phyloP scores from a whole-genome alignment of 768 basidiomycete genomes.

The Pisolithus microcarpus region DNA sequence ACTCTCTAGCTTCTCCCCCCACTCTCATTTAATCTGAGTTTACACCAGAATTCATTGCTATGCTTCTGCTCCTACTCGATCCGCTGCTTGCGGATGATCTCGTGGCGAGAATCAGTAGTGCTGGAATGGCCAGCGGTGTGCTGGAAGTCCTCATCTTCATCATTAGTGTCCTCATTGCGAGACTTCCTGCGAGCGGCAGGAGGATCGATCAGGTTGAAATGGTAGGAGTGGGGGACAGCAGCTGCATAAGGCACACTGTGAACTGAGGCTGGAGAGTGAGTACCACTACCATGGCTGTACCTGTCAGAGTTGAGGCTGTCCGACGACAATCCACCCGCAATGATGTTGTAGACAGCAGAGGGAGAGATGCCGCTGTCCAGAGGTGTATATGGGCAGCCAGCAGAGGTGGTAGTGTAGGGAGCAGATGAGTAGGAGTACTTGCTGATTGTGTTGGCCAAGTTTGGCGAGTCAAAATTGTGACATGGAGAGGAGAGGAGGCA shows the following conservation, averaged over 20 bases:
- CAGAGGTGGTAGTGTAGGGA: conserved; percentile 47
- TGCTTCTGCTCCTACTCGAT: conserved; percentile 91
- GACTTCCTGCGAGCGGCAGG: conserved; percentile 40
- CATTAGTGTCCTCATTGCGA: conserved; percentile 66
- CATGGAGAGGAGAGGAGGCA: conserved; percentile 41
- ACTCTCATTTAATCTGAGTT: no score
- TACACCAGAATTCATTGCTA: conserved; percentile 84
- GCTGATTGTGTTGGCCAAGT: conserved; percentile 46
- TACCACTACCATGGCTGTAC: conserved; percentile 65
- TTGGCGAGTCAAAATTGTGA: conserved; percentile 56
- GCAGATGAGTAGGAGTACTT: conserved; percentile 55
- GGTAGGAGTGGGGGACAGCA: conserved; percentile 60
- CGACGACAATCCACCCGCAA: conserved; percentile 67
- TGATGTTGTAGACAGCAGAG: conserved; percentile 63
- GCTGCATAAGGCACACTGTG: conserved; percentile 49
- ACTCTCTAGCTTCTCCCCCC: no score
- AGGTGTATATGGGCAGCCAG: conserved; percentile 63
- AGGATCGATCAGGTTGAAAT: conserved; percentile 65
- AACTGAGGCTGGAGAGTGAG: conserved; percentile 42
- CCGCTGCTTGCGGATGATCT: conserved; percentile 85
- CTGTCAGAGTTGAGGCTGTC: conserved; percentile 59
- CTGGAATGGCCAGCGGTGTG: conserved; percentile 37
- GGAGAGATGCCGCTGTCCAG: conserved; percentile 61
- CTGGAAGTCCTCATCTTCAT: conserved; percentile 66
- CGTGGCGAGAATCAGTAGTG: conserved; percentile 67